Percentiles rank a stretch among this genome's conserved stretches.
These are phyloP conservation scores for Geosiphon pyriformis DNA, from an alignment of 192 early-diverging fungal genomes.

Conservation along the genomic window DNA sequence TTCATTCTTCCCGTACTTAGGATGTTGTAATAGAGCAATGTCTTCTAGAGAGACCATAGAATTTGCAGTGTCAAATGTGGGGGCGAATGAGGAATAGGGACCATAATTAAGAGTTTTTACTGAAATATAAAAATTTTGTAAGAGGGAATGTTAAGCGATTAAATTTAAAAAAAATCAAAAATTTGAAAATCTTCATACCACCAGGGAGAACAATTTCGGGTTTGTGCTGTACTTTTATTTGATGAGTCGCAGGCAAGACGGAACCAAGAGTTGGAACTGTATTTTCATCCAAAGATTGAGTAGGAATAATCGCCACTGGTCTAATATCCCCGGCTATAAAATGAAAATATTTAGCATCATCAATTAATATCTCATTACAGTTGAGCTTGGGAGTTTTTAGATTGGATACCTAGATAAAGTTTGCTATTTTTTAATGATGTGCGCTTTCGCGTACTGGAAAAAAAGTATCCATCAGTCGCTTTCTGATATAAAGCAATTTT, in stretches of 20 bases:
- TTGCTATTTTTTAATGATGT: not conserved
- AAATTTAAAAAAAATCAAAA: not conserved
- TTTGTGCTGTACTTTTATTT: not conserved
- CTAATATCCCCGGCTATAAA: slow-evolving; percentile 21
- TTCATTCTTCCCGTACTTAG: slow-evolving; percentile 8
- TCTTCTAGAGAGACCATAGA: slow-evolving; percentile 41
- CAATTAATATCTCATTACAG: too few relatives aligned
- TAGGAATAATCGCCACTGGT: slow-evolving; percentile 7
- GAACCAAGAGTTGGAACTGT: slow-evolving; percentile 32
- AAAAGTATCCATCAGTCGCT: slow-evolving; percentile 41
- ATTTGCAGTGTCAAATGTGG: slow-evolving; percentile 43
- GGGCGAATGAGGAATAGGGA: slow-evolving; percentile 49
- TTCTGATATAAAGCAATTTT: slow-evolving; percentile 42
- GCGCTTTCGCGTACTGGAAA: slow-evolving; percentile 30
- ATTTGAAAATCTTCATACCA: slow-evolving; percentile 19
- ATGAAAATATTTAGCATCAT: slow-evolving; percentile 16
- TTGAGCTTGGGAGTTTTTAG: too few relatives aligned
- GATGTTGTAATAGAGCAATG: slow-evolving; percentile 29
- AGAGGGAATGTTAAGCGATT: not conserved
- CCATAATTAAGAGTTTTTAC: slow-evolving; percentile 47
- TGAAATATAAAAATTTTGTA: slow-evolving; percentile 11
- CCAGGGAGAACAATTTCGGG: slow-evolving; percentile 12
- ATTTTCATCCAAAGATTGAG: slow-evolving; percentile 35
- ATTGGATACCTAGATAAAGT: slow-evolving; percentile 21
- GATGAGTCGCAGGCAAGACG: not conserved